A percentile compares a stretch with the other conserved stretches of the same genome.
Evolutionary conservation across 2,329 filamentous ascomycete species (phyloP).

Genomic region (Pestalotiopsis sp.): DNA sequence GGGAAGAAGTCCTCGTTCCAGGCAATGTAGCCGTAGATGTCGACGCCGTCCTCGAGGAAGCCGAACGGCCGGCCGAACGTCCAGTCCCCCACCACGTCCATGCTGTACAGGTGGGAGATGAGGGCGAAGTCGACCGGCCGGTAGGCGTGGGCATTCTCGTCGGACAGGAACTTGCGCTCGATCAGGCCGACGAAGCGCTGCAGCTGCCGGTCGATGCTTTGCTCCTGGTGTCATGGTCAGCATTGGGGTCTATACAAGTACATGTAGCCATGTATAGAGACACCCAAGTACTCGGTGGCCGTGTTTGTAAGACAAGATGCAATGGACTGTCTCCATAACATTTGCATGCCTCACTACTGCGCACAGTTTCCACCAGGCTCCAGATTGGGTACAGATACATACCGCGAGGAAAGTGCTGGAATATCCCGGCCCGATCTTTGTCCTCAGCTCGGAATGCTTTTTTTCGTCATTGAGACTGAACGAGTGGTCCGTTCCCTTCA

Average conservation of each 20-base stretch:
- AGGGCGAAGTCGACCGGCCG: conserved; percentile 35
- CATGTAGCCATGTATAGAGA: too few relatives aligned
- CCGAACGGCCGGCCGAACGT: conserved; percentile 33
- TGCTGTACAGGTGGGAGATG: conserved; percentile 40
- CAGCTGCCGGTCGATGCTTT: conserved; percentile 27
- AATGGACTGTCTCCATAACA: too few relatives aligned
- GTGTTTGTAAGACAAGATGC: too few relatives aligned
- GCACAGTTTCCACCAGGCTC: conserved; percentile 26
- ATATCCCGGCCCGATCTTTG: conserved; percentile 16
- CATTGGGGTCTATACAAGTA: not conserved
- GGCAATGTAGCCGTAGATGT: conserved; percentile 25
- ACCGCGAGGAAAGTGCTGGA: conserved; percentile 14
- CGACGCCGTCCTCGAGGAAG: conserved; percentile 31
- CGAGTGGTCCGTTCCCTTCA: conserved; percentile 7
- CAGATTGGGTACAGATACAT: conserved; percentile 15
- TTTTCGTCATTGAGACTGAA: conserved; percentile 14
- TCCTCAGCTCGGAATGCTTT: conserved; percentile 10
- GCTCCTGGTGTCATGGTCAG: conserved; percentile 15
- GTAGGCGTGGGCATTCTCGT: not conserved
- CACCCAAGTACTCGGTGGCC: too few relatives aligned
- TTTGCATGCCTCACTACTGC: conserved; percentile 11
- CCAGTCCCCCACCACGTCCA: conserved; percentile 34
- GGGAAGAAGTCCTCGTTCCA: conserved; percentile 21
- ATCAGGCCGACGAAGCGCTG: conserved; percentile 27
- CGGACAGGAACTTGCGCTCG: conserved; percentile 15